Conservation (phyloP, 208 protist genomes). For the Leishmania turanica region DNA sequence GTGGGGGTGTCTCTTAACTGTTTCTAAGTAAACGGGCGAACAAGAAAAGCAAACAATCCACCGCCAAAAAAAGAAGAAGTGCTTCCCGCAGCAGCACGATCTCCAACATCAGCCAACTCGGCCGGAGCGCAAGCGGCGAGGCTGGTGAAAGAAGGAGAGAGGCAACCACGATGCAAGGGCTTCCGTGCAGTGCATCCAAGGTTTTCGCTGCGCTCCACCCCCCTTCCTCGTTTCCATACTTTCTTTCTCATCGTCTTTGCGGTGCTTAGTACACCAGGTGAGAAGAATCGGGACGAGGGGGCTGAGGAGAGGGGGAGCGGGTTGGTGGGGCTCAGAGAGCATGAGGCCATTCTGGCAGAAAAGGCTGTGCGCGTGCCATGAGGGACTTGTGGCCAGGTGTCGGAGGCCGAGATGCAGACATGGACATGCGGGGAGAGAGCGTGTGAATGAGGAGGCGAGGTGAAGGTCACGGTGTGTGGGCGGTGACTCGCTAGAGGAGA, state of each 20-base stretch:
- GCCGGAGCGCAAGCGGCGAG: not conserved
- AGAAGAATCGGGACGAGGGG: not conserved
- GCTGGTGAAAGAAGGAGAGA: not conserved
- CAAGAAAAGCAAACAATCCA: not conserved
- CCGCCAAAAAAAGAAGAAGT: too few relatives aligned
- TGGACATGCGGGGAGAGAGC: not conserved
- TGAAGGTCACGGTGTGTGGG: not conserved
- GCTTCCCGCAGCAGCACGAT: not conserved
- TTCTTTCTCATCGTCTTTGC: not conserved
- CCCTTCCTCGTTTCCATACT: not conserved
- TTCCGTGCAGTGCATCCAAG: not conserved
- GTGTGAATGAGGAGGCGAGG: not conserved
- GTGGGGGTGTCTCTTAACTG: not conserved
- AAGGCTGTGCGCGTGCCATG: not conserved
- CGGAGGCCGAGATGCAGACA: not conserved
- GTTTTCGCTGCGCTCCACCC: not conserved
- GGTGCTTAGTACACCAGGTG: not conserved
- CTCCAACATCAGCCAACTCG: not conserved
- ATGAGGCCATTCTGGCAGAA: not conserved
- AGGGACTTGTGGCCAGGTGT: not conserved
- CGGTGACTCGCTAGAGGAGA: not conserved
- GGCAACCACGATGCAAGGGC: too few relatives aligned
- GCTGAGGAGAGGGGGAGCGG: not conserved
- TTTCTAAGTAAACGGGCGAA: slow-evolving; percentile 3
- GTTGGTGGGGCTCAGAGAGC: not conserved